Evolutionary conservation across 2,329 filamentous ascomycete species (phyloP).

Genomic region (Colletotrichum falcatum): DNA sequence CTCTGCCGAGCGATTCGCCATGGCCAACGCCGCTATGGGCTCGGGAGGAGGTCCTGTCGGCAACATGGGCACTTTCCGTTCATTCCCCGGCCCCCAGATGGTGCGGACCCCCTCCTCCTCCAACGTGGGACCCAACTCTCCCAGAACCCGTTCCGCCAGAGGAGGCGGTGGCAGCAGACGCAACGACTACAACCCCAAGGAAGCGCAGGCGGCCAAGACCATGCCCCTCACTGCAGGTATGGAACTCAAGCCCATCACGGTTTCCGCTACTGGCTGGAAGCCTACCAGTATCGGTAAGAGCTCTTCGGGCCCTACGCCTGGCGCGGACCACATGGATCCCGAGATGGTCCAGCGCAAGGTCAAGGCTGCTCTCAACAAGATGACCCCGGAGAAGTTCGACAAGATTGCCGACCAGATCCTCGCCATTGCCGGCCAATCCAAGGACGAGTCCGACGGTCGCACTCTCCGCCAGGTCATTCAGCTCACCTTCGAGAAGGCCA

Average conservation of each 20-base stretch:
- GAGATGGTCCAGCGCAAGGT: slow-evolving; percentile 98
- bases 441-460: slow-evolving; percentile 93
- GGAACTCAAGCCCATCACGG: slow-evolving; percentile 83
- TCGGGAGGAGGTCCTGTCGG: slow-evolving; percentile 29
- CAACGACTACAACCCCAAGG: slow-evolving; percentile 66
- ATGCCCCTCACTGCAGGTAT: slow-evolving; percentile 91
- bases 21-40: slow-evolving; percentile 64
- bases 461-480: slow-evolving; percentile 98
- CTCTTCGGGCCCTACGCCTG: slow-evolving; percentile 52
- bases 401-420: slow-evolving; percentile 95
- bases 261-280: slow-evolving; percentile 88
- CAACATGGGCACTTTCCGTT: slow-evolving; percentile 52
- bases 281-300: slow-evolving; percentile 75
- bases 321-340: slow-evolving; percentile 77
- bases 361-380: slow-evolving; percentile 98
- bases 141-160: slow-evolving; percentile 72
- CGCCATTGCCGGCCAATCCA: slow-evolving; percentile 91
- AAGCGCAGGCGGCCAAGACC: slow-evolving; percentile 80
- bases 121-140: slow-evolving; percentile 74
- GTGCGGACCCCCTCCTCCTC: slow-evolving; percentile 73
- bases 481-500: slow-evolving; percentile 98
- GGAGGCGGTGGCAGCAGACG: slow-evolving; percentile 70
- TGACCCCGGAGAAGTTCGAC: slow-evolving; percentile 99
- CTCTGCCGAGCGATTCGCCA: slow-evolving; percentile 79
- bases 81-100: slow-evolving; percentile 73